phyloP scores from a whole-genome alignment of 176 grass and related monocot genomes.

The Oryza officinalis region DNA sequence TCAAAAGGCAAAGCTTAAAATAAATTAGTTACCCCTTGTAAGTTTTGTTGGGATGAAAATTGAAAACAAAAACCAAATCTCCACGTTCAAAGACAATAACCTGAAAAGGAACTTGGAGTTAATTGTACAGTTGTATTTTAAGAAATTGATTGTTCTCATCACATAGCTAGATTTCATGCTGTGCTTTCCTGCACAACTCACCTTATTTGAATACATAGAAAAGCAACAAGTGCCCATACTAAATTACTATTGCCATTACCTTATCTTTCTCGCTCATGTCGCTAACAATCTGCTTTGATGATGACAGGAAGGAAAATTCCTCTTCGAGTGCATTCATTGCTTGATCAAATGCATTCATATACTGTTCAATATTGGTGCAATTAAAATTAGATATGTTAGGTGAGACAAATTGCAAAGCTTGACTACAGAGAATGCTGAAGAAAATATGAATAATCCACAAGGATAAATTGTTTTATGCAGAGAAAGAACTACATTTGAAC shows the following conservation, averaged over 20 bases:
- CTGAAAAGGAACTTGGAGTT: conserved; percentile 43
- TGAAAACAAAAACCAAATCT: conserved; percentile 94
- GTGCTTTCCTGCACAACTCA: not conserved
- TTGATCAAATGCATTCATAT: conserved; percentile 92
- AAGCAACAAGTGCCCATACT: not conserved
- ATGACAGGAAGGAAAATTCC: conserved; percentile 75
- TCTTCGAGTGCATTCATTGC: conserved; percentile 92
- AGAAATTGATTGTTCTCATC: conserved; percentile 18
- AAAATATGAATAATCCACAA: not conserved
- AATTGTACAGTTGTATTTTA: conserved; percentile 9
- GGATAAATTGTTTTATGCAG: not conserved
- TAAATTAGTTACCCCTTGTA: conserved; percentile 68
- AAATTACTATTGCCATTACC: conserved; percentile 51
- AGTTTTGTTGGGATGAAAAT: conserved; percentile 88
- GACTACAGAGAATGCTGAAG: conserved; percentile 5
- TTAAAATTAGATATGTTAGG: conserved; percentile 28
- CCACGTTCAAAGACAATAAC: conserved; percentile 96
- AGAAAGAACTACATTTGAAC: not conserved
- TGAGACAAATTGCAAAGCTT: conserved; percentile 20
- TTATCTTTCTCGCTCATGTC: conserved; percentile 78
- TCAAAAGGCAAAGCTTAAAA: conserved; percentile 1
- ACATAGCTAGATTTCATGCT: not conserved
- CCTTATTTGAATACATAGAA: not conserved
- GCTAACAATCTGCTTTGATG: conserved; percentile 88
- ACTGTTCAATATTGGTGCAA: conserved; percentile 55